Evolutionary conservation across 345 rosid species (phyloP), one percentile per base, ranked within the genome.

Genomic region (Noccaea caerulescens): DNA sequence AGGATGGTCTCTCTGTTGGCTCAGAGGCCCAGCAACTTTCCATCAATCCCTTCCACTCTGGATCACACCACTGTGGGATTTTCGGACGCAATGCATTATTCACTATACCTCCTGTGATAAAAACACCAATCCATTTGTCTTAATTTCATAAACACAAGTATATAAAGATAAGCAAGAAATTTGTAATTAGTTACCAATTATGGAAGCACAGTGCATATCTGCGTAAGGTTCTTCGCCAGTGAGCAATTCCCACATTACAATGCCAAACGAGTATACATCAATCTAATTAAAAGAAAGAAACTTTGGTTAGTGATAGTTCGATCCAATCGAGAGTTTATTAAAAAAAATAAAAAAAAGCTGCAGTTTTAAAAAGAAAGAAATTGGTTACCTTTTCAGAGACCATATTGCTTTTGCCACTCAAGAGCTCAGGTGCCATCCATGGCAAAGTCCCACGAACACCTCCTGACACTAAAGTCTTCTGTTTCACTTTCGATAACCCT

Each of bases 401-500:
- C 99, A 94, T 94, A 70, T 88, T 85, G 72, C 88, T 89, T 88
- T 94, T 94, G 51, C 97, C 97, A 71, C 99, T 94, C 69, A 94
- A 80, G 60, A 94, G 97, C 85, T 94, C 99, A 56, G 99, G 99
- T 58, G 99, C 99, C 97, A 94, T 94, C 99, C 99, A 94, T 33
- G 99, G 99, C 63, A 94, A 78, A 60, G 99, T 94, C 64, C 99
- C 99, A 37, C 99, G 98, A 65, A 94, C 96, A 79, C 99, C 99
- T 61, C 99, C 99, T 0, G 99, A 94, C 34, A 94, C 99, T 69
- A 94, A 68, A 0, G 99, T 94, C 68, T 91, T 88, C 69, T 91
- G 99, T 77, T 87, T 94, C 77, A 94, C 96, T 88, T 94, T 94
- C 3, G 97, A 91, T 67, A 89, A 78, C 20, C 99, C 99, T 74